Evolutionary conservation across 768 basidiomycete species (phyloP), one percentile per base, ranked within the genome.

Genomic region (Leucogyrophana mollusca): DNA sequence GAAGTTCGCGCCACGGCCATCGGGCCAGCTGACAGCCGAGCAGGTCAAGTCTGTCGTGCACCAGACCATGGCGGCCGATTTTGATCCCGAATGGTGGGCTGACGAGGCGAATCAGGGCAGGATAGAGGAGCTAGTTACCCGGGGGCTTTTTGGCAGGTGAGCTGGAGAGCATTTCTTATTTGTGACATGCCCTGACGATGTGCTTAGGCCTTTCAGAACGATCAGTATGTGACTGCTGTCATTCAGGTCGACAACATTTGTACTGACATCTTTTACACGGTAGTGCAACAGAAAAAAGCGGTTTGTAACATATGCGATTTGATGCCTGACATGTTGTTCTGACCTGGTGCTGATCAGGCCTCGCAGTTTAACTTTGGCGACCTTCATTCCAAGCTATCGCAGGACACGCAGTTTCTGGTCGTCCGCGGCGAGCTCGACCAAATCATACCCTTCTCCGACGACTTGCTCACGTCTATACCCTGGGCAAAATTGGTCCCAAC

Each of bases 361-460:
- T 24, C 40, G 8, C 40, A 17, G 17, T 58, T 68, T 32, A 47
- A 67, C 44, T 71, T 70, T 37, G 47, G 51, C 21, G 67, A 61
- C 4, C 50, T 62, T 17, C 67, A 73, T 45, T 52, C 54, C 9
- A 66, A 62, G 30, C 52, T 73, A 23, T 58, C 67, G 2, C 52
- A 43, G 17, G 56, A 56, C 44, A 66, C 58, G 3, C 61, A 59
- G 34, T 56, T 73, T 36, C 51, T 74, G 10, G 60, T 73, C n/a
- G 70, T 75, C 23, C 72, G 74, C 37, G 72, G 72, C 30, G 57
- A 67, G 37, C 58, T 66, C 7, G 74, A 76, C 52, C 52, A 52
- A 14, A 54, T 73, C 4, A 59, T 74, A 17, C 71, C 73, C 0
- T 71, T 65, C 42, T 69, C 54, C 18, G 63, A 62, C 41, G 66